Conservation (phyloP, 345 rosid species). For the Bruguiera sexangula region DNA sequence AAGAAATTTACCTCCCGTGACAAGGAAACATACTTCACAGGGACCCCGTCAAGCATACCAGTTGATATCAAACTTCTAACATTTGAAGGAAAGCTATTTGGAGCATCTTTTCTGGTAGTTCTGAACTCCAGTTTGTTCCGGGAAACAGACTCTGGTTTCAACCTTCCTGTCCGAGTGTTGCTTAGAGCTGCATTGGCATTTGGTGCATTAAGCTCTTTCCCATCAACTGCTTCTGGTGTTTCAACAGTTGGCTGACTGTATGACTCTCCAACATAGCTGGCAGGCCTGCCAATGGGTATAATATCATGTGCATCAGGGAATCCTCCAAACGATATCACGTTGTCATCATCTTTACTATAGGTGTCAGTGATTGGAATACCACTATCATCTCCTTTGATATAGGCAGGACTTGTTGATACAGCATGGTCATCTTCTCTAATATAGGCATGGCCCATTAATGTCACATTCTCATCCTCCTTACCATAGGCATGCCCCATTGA, state of each 20-base stretch:
- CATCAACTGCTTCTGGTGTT: conserved; percentile 36
- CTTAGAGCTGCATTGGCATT: conserved; percentile 29
- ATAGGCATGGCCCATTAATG: conserved; percentile 44
- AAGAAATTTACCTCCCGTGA: conserved; percentile 66
- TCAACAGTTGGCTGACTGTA: conserved; percentile 43
- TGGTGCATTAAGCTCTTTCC: conserved; percentile 40
- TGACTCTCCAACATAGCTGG: conserved; percentile 42
- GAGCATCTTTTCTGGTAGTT: conserved; percentile 67
- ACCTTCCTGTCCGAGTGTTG: conserved; percentile 34
- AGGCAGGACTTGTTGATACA: conserved; percentile 27
- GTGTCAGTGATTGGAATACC: conserved; percentile 28
- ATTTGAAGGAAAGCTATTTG: conserved; percentile 88
- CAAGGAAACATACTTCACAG: conserved; percentile 73
- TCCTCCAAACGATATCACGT: conserved; percentile 58
- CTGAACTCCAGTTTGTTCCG: conserved; percentile 58
- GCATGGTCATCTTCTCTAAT: conserved; percentile 30
- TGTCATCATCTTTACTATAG: conserved; percentile 51
- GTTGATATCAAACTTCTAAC: conserved; percentile 90
- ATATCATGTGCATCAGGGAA: conserved; percentile 48
- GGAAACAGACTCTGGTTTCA: conserved; percentile 43
- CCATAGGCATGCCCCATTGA: conserved; percentile 37
- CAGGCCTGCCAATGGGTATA: conserved; percentile 38
- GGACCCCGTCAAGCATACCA: conserved; percentile 89
- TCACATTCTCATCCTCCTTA: conserved; percentile 42
- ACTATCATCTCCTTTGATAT: conserved; percentile 34